These are phyloP conservation scores for Terana coerulea DNA, from an alignment of 768 basidiomycete species.

Conservation along the genomic window DNA sequence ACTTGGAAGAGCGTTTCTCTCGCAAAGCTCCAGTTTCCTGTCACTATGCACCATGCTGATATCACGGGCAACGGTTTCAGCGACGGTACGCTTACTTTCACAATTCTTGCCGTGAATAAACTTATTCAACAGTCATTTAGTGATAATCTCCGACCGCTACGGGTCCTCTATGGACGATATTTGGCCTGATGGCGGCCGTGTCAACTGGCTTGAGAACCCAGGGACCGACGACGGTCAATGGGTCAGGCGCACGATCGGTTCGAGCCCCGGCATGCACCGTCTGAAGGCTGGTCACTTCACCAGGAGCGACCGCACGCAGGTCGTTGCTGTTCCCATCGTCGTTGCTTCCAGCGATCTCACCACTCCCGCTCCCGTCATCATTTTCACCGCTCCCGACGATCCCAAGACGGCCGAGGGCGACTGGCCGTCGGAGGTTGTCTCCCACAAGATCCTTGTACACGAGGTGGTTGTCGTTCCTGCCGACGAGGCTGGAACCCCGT, in stretches of 20 bases:
- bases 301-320: conserved; percentile 4
- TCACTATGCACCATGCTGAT: conserved; percentile 16
- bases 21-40: conserved; percentile 17
- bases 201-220: conserved; percentile 17
- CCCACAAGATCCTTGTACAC: conserved; percentile 13
- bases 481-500: neutral
- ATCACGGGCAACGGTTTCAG: conserved; percentile 17
- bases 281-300: conserved; percentile 19
- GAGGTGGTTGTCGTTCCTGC: conserved; percentile 10
- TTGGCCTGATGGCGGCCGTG: conserved; percentile 11
- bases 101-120: neutral
- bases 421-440: neutral
- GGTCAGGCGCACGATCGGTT: conserved; percentile 12
- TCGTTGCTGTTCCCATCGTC: conserved; percentile 17
- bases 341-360: conserved; percentile 14
- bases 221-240: conserved; percentile 5
- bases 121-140: neutral
- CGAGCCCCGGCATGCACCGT: conserved; percentile 18
- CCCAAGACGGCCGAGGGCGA: neutral
- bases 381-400: conserved; percentile 16
- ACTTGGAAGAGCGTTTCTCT: conserved; percentile 1
- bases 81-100: conserved; percentile 12
- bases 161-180: conserved; percentile 18
- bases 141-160: conserved; percentile 18
- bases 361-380: conserved; percentile 16